Conservation (phyloP, 305 asterid species). For the Fraxinus baroniana region DNA sequence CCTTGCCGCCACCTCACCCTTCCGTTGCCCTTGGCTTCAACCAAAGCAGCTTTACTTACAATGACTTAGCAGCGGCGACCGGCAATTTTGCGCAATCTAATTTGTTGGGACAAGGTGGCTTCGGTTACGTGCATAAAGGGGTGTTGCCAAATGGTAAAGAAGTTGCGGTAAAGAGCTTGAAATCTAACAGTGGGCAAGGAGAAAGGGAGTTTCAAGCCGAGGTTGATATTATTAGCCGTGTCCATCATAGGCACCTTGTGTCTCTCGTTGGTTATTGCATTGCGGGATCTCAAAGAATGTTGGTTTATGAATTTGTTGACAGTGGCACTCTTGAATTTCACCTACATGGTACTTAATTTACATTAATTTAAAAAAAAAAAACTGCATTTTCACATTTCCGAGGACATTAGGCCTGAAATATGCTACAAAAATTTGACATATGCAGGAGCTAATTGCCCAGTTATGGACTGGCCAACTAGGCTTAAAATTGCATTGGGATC, state of each 20-base stretch:
- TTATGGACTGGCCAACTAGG: slow-evolving; percentile 73
- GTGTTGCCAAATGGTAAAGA: slow-evolving; percentile 84
- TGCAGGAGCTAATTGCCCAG: slow-evolving; percentile 55
- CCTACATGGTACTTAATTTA: slow-evolving; percentile 57
- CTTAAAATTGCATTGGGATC: slow-evolving; percentile 72
- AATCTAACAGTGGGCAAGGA: slow-evolving; percentile 78
- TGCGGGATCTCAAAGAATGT: slow-evolving; percentile 69
- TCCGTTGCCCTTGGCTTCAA: slow-evolving; percentile 53
- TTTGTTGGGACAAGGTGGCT: slow-evolving; percentile 86
- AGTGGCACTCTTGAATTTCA: slow-evolving; percentile 74
- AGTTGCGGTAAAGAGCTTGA: slow-evolving; percentile 75
- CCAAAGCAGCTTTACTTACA: slow-evolving; percentile 73
- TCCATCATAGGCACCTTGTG: slow-evolving; percentile 85
- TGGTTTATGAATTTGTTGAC: slow-evolving; percentile 78
- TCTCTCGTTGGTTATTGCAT: slow-evolving; percentile 83
- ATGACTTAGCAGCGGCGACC: slow-evolving; percentile 69
- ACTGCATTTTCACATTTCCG: neutral
- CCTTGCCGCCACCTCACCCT: slow-evolving; percentile 63
- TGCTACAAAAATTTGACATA: neutral
- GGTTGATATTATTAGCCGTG: slow-evolving; percentile 88
- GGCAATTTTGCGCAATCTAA: slow-evolving; percentile 45
- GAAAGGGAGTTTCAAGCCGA: slow-evolving; percentile 96
- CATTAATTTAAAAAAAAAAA: neutral
- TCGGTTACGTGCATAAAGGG: slow-evolving; percentile 85
- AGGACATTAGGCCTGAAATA: too few species aligned